Evolutionary conservation across 495 filamentous ascomycete genomes (phyloP), one percentile per base, ranked within the genome.

Genomic region (Immersiella caudata): DNA sequence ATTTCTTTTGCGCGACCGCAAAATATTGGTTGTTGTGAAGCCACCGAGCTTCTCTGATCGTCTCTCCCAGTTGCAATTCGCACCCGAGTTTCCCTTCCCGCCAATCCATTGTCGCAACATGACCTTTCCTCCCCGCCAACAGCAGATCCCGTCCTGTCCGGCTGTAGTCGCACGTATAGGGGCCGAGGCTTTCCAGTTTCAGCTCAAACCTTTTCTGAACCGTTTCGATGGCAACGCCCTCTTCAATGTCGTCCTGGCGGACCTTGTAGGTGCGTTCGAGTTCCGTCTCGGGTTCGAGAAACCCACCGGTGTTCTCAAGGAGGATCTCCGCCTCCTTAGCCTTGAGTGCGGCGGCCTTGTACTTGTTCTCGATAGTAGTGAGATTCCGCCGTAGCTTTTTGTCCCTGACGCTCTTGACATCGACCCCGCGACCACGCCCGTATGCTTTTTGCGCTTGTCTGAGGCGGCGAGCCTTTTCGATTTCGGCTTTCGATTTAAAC

Each of bases 101-200:
- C 95, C 95, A 99, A 79, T 99, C 94, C 87, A 97, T 95, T 1
- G 91, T 93, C 66, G 95, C 94, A 71, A 99, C 82, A 89, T 99
- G 95, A 18, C 95, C 95, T 79, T 96, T 97, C 60, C 92, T 82
- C 27, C 95, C 94, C 62, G 90, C 93, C 57, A 99, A 78, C 46
- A 99, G 79, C 27, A 99, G 78, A 68, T 93, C 87, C 65, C 91
- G 86, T 20, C 95, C 95, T 73, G 96, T 97, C 35, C 93, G 84
- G 11, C 92, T 93, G 76, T 96, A 99, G 59, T 97, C 93, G 67
- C 84, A 87, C 7, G 87, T 80, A 70, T 99, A 99, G 27, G 94
- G 95, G 2, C 95, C 95, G 57, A 97, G 80, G 6, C 86, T 83
- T 27, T 91, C 86, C 46, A 99, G 80, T 77, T 90, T 93, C 74